Evolutionary conservation across 805 yeast genomes (phyloP).

Genomic region (Lachancea sp.): DNA sequence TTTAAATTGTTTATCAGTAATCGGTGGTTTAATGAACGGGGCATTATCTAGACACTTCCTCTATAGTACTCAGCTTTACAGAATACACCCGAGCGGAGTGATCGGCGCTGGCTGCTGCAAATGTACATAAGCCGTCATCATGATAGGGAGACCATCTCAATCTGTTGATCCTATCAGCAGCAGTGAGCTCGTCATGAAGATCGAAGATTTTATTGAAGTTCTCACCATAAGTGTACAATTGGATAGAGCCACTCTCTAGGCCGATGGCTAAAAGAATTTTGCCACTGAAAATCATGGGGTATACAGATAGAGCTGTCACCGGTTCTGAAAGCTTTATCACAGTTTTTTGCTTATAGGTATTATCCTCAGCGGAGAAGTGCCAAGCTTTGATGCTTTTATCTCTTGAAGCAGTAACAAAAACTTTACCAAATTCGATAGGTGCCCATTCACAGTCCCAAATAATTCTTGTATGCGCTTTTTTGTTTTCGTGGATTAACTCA

Average conservation of each 20-base stretch:
- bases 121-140: slow-evolving; percentile 25
- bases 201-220: slow-evolving; percentile 29
- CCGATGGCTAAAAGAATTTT: slow-evolving; percentile 53
- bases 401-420: slow-evolving; percentile 81
- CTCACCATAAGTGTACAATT: slow-evolving; percentile 36
- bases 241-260: slow-evolving; percentile 58
- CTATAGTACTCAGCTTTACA: slow-evolving; percentile 6
- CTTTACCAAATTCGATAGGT: slow-evolving; percentile 40
- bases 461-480: slow-evolving; percentile 84
- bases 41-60: not conserved
- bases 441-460: slow-evolving; percentile 95
- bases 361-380: slow-evolving; percentile 40
- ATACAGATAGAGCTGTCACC: slow-evolving; percentile 62
- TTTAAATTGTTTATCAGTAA: not conserved
- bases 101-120: slow-evolving; percentile 65
- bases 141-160: slow-evolving; percentile 46
- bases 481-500: slow-evolving; percentile 36
- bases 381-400: slow-evolving; percentile 76
- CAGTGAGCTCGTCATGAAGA: slow-evolving; percentile 40
- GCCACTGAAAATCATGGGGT: slow-evolving; percentile 25
- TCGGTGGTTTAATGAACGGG: not conserved
- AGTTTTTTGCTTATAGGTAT: slow-evolving; percentile 34
- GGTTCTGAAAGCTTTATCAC: slow-evolving; percentile 46
- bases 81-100: slow-evolving; percentile 44
- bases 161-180: slow-evolving; percentile 57